Evolutionary conservation across 257 asterid genomes (phyloP).

Genomic region (Ligustrum vulgare): DNA sequence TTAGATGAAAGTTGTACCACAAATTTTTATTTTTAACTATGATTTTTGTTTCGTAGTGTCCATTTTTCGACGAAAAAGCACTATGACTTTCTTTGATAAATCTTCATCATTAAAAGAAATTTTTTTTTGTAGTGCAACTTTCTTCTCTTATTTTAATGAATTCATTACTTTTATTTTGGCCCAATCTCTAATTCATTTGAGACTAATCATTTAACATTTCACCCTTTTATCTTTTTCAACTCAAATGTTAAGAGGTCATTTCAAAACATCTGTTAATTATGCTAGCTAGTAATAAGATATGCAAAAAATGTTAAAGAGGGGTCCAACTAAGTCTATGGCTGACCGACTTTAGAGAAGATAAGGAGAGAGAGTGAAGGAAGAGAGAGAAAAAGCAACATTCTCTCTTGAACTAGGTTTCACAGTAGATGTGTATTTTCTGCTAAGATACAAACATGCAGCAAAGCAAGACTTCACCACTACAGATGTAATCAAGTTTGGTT

Average conservation of each 20-base stretch:
- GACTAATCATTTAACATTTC: neutral
- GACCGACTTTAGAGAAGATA: constrained; percentile 65
- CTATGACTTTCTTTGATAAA: too few relatives aligned
- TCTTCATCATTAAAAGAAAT: too few relatives aligned
- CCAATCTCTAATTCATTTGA: neutral
- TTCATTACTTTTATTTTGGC: neutral
- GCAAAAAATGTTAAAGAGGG: constrained; percentile 36
- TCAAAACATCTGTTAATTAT: neutral
- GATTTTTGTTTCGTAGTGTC: too few relatives aligned
- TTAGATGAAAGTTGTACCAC: too few relatives aligned
- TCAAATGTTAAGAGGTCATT: neutral
- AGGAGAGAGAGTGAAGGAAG: constrained; percentile 42
- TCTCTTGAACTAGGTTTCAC: constrained; percentile 37
- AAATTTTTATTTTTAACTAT: too few relatives aligned
- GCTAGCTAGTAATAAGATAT: neutral
- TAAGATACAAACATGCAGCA: constrained; percentile 40
- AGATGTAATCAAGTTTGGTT: neutral
- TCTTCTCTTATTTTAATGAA: too few relatives aligned
- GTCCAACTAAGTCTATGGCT: constrained; percentile 83
- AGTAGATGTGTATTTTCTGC: constrained; percentile 38
- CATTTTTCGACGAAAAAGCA: too few relatives aligned
- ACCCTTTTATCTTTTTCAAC: neutral
- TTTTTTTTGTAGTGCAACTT: too few relatives aligned
- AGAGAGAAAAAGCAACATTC: constrained; percentile 35
- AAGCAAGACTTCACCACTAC: constrained; percentile 19